Conservation (phyloP, 2,329 filamentous ascomycete genomes). For the Knufia fluminis region DNA sequence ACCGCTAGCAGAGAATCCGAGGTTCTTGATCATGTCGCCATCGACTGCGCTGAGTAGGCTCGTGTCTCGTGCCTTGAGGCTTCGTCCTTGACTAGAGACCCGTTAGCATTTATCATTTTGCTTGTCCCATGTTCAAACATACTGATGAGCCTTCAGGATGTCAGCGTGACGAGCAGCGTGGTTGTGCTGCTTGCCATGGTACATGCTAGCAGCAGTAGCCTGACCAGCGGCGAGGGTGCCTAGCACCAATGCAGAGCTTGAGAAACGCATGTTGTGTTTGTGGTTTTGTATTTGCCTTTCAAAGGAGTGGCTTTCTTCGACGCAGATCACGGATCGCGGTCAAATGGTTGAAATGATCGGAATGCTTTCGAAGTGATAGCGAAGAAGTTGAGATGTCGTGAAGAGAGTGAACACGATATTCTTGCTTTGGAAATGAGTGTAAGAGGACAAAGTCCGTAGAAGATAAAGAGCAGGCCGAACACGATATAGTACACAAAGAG, state of each 20-base stretch:
- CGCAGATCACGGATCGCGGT: conserved; percentile 10
- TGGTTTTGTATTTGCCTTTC: conserved; percentile 8
- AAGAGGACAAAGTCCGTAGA: background rate
- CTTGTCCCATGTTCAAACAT: background rate
- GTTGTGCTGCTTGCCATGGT: conserved; percentile 1
- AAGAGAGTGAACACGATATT: conserved; percentile 54
- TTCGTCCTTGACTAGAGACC: background rate
- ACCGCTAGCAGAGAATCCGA: conserved; percentile 17
- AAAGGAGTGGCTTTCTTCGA: conserved; percentile 6
- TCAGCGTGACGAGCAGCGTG: background rate
- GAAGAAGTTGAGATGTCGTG: conserved; percentile 23
- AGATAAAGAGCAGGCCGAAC: conserved; percentile 6
- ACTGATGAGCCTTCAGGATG: background rate
- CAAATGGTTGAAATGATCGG: conserved; percentile 3
- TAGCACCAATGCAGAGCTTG: conserved; percentile 22
- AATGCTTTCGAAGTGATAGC: conserved; percentile 3
- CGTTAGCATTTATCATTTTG: too few relatives aligned
- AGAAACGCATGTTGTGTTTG: conserved; percentile 19
- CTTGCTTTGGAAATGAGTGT: conserved; percentile 47
- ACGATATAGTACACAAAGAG: conserved; percentile 9
- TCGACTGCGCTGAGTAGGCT: conserved; percentile 14
- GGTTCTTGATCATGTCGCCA: conserved; percentile 12
- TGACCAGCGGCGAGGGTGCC: conserved; percentile 21
- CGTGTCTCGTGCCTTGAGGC: conserved; percentile 16
- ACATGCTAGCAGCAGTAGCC: conserved; percentile 18